Conservation (phyloP, 768 basidiomycete genomes). For the Termitomyces titanicus region DNA sequence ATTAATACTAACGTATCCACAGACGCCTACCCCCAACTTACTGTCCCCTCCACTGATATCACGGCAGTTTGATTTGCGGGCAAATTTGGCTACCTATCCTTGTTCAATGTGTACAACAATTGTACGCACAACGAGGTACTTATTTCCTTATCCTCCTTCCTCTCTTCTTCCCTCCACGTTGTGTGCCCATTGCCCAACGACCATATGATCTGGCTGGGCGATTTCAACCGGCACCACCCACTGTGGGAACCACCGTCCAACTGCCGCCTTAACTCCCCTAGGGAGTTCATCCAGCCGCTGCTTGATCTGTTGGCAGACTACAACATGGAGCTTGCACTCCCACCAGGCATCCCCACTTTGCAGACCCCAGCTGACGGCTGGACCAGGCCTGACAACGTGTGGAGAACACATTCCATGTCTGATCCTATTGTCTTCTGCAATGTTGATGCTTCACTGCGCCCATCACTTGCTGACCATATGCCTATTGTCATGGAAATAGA, state of each 20-base stretch:
- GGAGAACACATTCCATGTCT: not conserved
- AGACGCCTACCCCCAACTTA: not conserved
- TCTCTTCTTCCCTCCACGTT: not conserved
- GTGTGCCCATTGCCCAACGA: not conserved
- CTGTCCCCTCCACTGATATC: not conserved
- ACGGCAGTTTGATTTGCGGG: not conserved
- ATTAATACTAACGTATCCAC: conserved; percentile 9
- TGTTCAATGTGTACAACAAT: conserved; percentile 10
- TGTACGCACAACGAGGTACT: conserved; percentile 7
- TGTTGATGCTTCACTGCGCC: not conserved
- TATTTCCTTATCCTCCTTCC: not conserved
- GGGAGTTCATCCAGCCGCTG: not conserved
- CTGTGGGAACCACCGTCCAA: conserved; percentile 5
- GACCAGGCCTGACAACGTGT: conserved; percentile 5
- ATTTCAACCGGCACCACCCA: conserved; percentile 3
- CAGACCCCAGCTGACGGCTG: not conserved
- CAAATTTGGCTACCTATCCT: not conserved
- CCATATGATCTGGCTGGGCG: not conserved
- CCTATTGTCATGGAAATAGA: not conserved
- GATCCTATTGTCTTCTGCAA: conserved; percentile 1
- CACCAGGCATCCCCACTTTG: not conserved
- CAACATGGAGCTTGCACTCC: conserved; percentile 1
- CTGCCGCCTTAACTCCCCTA: conserved; percentile 3
- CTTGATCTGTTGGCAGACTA: not conserved
- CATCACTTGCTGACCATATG: not conserved